Conservation (phyloP, 1,284 basidiomycete species). For the Ceratobasidium sp. region DNA sequence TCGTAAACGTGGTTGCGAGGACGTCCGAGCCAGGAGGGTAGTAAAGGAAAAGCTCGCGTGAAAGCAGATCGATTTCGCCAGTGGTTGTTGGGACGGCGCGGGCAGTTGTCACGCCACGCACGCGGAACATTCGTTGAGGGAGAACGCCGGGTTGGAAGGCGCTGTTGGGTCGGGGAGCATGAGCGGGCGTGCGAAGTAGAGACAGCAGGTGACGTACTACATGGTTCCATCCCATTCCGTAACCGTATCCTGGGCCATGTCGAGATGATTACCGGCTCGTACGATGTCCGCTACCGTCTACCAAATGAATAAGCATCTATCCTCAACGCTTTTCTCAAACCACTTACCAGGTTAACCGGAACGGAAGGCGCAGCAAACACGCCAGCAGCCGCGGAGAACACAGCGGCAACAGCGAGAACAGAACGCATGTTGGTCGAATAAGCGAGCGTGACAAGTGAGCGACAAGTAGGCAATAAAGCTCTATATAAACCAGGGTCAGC, state of each 20-base stretch:
- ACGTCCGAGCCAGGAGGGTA: slow-evolving; percentile 12
- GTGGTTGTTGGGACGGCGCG: slow-evolving; percentile 26
- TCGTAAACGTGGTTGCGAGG: slow-evolving; percentile 25
- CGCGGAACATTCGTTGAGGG: slow-evolving; percentile 20
- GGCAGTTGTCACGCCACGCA: slow-evolving; percentile 31
- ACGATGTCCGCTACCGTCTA: slow-evolving; percentile 39
- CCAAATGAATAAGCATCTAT: slow-evolving; percentile 8
- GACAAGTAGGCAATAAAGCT: neutral
- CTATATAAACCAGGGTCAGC: slow-evolving; percentile 21
- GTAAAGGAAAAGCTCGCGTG: slow-evolving; percentile 26
- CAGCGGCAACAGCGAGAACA: slow-evolving; percentile 12
- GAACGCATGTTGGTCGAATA: neutral
- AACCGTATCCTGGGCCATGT: slow-evolving; percentile 42
- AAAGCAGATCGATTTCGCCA: slow-evolving; percentile 19
- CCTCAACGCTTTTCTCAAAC: no score
- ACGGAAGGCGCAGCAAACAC: slow-evolving; percentile 20
- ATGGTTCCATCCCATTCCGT: slow-evolving; percentile 36
- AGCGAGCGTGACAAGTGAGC: slow-evolving; percentile 1
- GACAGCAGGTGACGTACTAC: slow-evolving; percentile 14
- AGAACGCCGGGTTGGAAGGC: slow-evolving; percentile 29
- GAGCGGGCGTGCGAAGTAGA: neutral
- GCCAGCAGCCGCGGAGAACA: slow-evolving; percentile 1
- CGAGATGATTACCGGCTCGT: slow-evolving; percentile 20
- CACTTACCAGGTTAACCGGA: slow-evolving; percentile 31
- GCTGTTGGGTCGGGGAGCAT: neutral